Evolutionary conservation across 176 grass and related monocot species (phyloP).

Genomic region (Pontederia paniculata): DNA sequence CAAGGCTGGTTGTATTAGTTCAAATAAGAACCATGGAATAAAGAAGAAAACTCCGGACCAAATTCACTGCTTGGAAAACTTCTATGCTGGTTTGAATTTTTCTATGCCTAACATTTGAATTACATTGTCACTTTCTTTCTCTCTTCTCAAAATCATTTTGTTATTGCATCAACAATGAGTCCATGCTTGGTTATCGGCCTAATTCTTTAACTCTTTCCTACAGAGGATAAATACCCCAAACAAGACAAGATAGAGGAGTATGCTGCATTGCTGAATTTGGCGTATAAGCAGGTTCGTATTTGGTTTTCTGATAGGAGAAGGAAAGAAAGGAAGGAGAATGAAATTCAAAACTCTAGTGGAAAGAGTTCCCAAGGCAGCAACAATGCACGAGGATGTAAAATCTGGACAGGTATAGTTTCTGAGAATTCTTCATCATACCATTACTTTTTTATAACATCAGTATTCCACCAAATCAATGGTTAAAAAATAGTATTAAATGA

Average conservation of each 20-base stretch:
- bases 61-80: slow-evolving; percentile 58
- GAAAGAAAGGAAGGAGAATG: slow-evolving; percentile 61
- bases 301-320: slow-evolving; percentile 99
- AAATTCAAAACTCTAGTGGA: slow-evolving; percentile 15
- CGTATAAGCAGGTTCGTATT: slow-evolving; percentile 68
- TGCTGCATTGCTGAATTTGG: slow-evolving; percentile 49
- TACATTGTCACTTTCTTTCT: neutral
- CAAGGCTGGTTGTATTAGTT: neutral
- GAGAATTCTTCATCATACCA: neutral
- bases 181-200: too few relatives aligned
- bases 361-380: slow-evolving; percentile 17
- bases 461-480: too few relatives aligned
- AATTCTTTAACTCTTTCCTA: neutral
- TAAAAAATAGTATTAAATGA: too few relatives aligned
- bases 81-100: slow-evolving; percentile 53
- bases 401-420: neutral
- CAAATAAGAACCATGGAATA: slow-evolving; percentile 27
- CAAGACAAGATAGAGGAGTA: slow-evolving; percentile 45
- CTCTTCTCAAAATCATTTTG: neutral
- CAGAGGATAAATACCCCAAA: slow-evolving; percentile 78
- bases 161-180: neutral
- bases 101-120: neutral
- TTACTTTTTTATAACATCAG: too few relatives aligned
- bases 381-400: slow-evolving; percentile 22
- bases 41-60: slow-evolving; percentile 63